These are phyloP conservation scores for Calcarisporium arbuscula DNA, from an alignment of 2,329 filamentous ascomycete species.

Conservation along the genomic window DNA sequence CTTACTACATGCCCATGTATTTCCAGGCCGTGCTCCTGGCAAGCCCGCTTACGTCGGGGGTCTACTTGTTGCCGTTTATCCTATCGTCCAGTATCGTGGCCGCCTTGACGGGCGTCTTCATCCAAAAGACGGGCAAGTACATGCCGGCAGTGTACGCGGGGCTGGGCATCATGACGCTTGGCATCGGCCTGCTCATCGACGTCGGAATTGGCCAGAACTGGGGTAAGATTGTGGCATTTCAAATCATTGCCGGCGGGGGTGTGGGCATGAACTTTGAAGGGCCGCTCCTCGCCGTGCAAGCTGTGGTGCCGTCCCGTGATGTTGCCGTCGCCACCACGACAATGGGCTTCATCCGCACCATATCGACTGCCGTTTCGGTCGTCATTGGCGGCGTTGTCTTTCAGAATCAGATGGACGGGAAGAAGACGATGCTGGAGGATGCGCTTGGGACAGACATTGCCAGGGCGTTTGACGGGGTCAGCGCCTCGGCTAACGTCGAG, in stretches of 20 bases:
- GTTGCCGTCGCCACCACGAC: slow-evolving; percentile 37
- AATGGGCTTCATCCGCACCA: slow-evolving; percentile 55
- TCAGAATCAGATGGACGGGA: slow-evolving; percentile 57
- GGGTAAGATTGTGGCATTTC: slow-evolving; percentile 44
- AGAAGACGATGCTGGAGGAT: too few relatives aligned
- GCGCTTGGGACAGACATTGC: too few relatives aligned
- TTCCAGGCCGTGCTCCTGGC: slow-evolving; percentile 62
- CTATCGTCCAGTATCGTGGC: slow-evolving; percentile 38
- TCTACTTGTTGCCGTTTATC: slow-evolving; percentile 58
- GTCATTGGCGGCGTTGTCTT: slow-evolving; percentile 67
- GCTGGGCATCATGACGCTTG: slow-evolving; percentile 51
- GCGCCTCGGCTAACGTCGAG: slow-evolving; percentile 51
- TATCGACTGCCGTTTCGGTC: slow-evolving; percentile 57
- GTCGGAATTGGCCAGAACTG: slow-evolving; percentile 45
- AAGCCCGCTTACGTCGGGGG: slow-evolving; percentile 52
- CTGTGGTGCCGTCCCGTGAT: not conserved
- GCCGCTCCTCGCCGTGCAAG: slow-evolving; percentile 55
- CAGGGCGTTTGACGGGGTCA: slow-evolving; percentile 42
- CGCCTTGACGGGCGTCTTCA: slow-evolving; percentile 33
- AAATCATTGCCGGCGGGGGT: slow-evolving; percentile 54
- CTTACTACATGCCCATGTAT: slow-evolving; percentile 69
- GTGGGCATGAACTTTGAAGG: slow-evolving; percentile 43
- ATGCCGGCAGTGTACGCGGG: slow-evolving; percentile 47
- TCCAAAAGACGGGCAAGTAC: slow-evolving; percentile 52
- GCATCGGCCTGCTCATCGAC: slow-evolving; percentile 50